Percentiles rank a stretch among this genome's conserved stretches.
Evolutionary conservation across 768 basidiomycete species (phyloP).

Genomic region (Tulasnella sp.): DNA sequence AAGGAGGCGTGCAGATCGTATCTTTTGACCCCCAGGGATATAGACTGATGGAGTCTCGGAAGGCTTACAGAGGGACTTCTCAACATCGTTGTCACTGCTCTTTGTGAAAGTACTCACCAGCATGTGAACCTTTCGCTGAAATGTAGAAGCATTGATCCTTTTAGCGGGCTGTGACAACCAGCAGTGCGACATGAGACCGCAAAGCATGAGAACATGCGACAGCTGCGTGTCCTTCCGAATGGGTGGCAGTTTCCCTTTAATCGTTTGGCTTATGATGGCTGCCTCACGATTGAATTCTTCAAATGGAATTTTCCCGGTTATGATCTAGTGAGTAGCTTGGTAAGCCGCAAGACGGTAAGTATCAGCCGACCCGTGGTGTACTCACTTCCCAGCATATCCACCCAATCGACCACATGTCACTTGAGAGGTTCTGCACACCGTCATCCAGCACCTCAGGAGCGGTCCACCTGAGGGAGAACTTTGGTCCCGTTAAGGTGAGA

Average conservation of each 20-base stretch:
- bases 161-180: neutral
- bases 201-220: neutral
- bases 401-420: neutral
- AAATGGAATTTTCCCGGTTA: neutral
- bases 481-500: neutral
- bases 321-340: neutral
- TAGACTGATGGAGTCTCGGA: neutral
- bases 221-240: neutral
- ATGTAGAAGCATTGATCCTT: neutral
- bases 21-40: too few species aligned
- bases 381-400: neutral
- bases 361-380: neutral
- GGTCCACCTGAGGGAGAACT: neutral
- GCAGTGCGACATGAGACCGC: neutral
- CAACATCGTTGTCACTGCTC: neutral
- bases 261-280: neutral
- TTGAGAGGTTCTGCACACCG: neutral
- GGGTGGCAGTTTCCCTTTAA: neutral
- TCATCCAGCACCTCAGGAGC: neutral
- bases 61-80: neutral
- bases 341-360: neutral
- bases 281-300: neutral
- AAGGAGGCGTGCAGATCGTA: too few species aligned
- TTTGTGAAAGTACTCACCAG: neutral
- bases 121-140: neutral